Base-by-base conservation (phyloP, 345 rosid genomes). In the Euclidium syriacum region DNA sequence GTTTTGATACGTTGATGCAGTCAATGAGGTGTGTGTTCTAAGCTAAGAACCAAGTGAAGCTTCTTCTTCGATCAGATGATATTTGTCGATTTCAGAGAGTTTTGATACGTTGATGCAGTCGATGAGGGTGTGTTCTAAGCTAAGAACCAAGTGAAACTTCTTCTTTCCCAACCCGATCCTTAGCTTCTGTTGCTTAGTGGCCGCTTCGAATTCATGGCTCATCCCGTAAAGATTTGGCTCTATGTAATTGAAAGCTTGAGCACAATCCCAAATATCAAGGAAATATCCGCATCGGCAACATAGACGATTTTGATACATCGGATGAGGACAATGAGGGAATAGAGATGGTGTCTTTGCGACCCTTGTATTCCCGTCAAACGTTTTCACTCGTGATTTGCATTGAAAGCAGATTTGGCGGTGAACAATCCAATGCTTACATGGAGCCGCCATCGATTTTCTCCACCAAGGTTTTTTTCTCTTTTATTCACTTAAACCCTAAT, bases 121-220 rank as follows among this genome's bases (percentile, higher is more conserved):
- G 29, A 59, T 43, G 7, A 59, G 42, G 14, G 30, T 43, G 65
- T 59, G 65, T 30, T 59, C 57, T 49, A 62, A 35, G 48, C 18
- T 26, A 49, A 62, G 49, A 50, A 63, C 68, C 58, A 51, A 50
- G 58, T 63, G 49, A 49, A 63, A 39, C 11, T 50, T 63, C 50
- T 23, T 62, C 23, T 25, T 22, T 18, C 58, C 58, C 38, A 51
- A 32, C 33, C 11, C 32, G 10, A 60, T 60, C 10, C 43, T 33
- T 32, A 46, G 33, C 34, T 46, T 60, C 22, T 60, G 16, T 10
- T 6, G 4, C 44, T 46, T 46, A 42, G 19, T 58, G 17, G 39
- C 40, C 4, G 29, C 52, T 18, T 58, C 40, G 40, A 58, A 55
- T 14, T 14, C 14, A 0, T 5, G 61, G 61, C 34, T 34, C 65